Conservation (phyloP, 495 filamentous ascomycete genomes). For the Bryoglossum gracile region DNA sequence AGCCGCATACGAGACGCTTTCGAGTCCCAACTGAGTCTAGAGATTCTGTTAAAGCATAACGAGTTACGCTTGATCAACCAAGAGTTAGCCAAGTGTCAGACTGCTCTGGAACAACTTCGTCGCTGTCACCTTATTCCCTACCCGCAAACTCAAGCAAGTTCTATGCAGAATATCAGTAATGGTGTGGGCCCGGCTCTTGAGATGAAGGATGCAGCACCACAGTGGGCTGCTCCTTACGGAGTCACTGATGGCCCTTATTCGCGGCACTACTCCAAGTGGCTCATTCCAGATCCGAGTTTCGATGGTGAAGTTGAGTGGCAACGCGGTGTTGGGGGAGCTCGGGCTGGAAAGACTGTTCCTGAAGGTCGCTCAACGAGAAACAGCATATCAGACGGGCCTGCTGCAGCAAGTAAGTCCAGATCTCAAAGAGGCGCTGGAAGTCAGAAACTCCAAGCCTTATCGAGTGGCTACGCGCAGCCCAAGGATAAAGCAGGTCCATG, state of each 20-base stretch:
- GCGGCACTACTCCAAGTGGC: constrained; percentile 89
- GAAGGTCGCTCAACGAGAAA: constrained; percentile 71
- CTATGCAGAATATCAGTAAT: constrained; percentile 56
- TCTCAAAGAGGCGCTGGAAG: constrained; percentile 50
- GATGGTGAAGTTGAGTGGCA: constrained; percentile 51
- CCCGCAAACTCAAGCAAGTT: constrained; percentile 55
- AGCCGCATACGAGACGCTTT: constrained; percentile 59
- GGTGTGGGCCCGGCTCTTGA: constrained; percentile 65
- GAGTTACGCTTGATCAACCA: constrained; percentile 92
- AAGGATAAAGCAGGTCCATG: constrained; percentile 57
- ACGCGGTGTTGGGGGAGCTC: constrained; percentile 28
- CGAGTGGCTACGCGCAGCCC: constrained; percentile 59
- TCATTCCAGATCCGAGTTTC: constrained; percentile 82
- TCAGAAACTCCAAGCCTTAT: constrained; percentile 63
- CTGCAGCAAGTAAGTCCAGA: constrained; percentile 52
- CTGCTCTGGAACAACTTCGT: constrained; percentile 90
- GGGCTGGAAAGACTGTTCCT: constrained; percentile 35
- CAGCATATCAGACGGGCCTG: constrained; percentile 52
- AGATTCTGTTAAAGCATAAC: constrained; percentile 89
- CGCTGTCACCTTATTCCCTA: constrained; percentile 88
- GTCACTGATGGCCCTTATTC: constrained; percentile 88
- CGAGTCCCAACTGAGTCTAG: constrained; percentile 78
- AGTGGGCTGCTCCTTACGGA: constrained; percentile 73
- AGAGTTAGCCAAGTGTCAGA: constrained; percentile 91
- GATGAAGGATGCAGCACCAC: constrained; percentile 44